Evolutionary conservation across 2,329 filamentous ascomycete species (phyloP).

Genomic region (Epichloe sylvatica): DNA sequence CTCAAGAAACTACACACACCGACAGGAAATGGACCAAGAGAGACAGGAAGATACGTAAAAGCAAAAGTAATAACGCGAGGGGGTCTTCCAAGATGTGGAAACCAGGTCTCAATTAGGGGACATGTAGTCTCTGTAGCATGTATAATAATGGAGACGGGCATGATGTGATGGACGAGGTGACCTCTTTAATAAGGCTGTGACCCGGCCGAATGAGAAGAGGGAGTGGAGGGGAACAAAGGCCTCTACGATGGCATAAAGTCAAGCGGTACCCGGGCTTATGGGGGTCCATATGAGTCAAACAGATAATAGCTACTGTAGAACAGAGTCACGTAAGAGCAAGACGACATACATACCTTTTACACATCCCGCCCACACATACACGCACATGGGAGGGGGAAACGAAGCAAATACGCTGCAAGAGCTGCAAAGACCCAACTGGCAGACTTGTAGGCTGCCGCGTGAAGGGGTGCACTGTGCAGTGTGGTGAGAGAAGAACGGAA

Average conservation of each 20-base stretch:
- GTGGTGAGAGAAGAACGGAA: neutral
- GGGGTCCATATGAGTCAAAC: too few relatives aligned
- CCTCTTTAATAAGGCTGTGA: neutral
- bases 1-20: neutral
- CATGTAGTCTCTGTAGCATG: neutral
- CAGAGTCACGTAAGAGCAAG: too few relatives aligned
- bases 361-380: neutral
- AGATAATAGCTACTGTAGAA: too few relatives aligned
- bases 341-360: neutral
- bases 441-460: conserved; percentile 3
- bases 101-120: neutral
- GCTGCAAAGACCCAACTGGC: neutral
- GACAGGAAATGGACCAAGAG: neutral
- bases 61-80: neutral
- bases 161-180: neutral
- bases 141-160: neutral
- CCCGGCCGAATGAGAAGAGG: conserved; percentile 1
- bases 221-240: neutral
- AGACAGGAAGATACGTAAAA: neutral
- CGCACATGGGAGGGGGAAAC: neutral
- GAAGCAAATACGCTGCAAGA: neutral
- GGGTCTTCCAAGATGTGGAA: conserved; percentile 3
- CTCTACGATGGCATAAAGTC: neutral
- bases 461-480: neutral
- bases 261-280: neutral